Conservation (phyloP, 129 eudicot genomes). For the Saposhnikovia divaricata region DNA sequence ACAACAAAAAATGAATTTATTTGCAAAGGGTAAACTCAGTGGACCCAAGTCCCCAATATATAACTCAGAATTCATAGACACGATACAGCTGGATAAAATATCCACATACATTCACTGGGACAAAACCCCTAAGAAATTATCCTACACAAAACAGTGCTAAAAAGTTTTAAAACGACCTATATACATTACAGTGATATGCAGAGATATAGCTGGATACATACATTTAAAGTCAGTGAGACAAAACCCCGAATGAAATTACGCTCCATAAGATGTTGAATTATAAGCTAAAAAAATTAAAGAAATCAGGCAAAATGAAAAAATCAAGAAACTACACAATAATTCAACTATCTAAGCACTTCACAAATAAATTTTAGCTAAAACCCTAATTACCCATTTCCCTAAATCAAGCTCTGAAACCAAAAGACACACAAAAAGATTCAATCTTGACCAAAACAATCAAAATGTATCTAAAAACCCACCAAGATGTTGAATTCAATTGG, state of each 20-base stretch:
- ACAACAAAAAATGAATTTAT: too few species aligned
- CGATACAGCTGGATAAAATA: background rate
- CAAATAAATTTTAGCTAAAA: background rate
- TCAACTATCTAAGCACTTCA: background rate
- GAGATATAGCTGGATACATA: background rate
- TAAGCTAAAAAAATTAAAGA: too few species aligned
- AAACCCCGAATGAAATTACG: background rate
- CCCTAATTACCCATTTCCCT: background rate
- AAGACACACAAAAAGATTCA: background rate
- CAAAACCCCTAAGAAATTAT: background rate
- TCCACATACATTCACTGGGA: background rate
- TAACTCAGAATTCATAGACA: too few species aligned
- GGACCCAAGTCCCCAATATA: too few species aligned
- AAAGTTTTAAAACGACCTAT: too few species aligned
- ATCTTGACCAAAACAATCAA: background rate
- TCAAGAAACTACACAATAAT: too few species aligned
- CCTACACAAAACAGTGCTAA: background rate
- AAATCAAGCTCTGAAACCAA: background rate
- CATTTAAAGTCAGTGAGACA: too few species aligned
- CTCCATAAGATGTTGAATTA: background rate
- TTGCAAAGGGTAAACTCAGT: too few species aligned
- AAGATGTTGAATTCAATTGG: too few species aligned
- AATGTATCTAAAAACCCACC: too few species aligned
- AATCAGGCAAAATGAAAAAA: too few species aligned
- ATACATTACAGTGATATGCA: background rate